Base-by-base conservation (phyloP, 225 moss, liverwort and hornwort genomes). In the Anthoceros angustus region DNA sequence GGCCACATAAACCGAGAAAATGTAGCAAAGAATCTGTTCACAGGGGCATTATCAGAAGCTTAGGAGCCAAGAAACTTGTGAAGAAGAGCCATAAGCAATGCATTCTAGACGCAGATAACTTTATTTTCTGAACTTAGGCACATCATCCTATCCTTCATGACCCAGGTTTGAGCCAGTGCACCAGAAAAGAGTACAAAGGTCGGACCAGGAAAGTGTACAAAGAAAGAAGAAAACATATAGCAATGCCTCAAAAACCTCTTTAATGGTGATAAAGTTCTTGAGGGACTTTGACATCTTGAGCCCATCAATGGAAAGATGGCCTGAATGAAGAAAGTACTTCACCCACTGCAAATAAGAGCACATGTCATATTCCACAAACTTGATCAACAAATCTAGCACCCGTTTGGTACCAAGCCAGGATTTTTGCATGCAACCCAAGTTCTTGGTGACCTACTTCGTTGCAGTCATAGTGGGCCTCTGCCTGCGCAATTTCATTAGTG, bases 201-300 rank as follows among this genome's bases (percentile, higher is more conserved):
- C n/a, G n/a, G n/a, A n/a, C n/a, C n/a, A n/a, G n/a, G n/a, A n/a
- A n/a, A n/a, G n/a, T n/a, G n/a, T n/a, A n/a, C n/a, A n/a, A n/a
- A n/a, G 10, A 21, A 67, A 6, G 5, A 42, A 42, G n/a, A 42
- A 62, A n/a, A 61, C 16, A 25, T 8, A 72, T 43, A 65, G 72
- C 74, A 67, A 25, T 16, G 62, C 61, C 42, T 50, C 15, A 39
- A 71, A 9, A 69, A 84, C 93, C 86, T 86, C 81, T 74, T 88
- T 95, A 67, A 95, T 91, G 69, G 91, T 95, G 42, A 87, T 87
- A 66, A 88, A 95, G 61, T 95, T 95, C 71, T 91, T 95, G 77
- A 95, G 72, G n/a, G 95, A 95, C 67, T 95, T 95, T 0, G 95
- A 91, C 95, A 95, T 95, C 77, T 88, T 95, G 25, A 95, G 75